Conservation (phyloP, 495 filamentous ascomycete genomes). For the Aspergillus sparsus region DNA sequence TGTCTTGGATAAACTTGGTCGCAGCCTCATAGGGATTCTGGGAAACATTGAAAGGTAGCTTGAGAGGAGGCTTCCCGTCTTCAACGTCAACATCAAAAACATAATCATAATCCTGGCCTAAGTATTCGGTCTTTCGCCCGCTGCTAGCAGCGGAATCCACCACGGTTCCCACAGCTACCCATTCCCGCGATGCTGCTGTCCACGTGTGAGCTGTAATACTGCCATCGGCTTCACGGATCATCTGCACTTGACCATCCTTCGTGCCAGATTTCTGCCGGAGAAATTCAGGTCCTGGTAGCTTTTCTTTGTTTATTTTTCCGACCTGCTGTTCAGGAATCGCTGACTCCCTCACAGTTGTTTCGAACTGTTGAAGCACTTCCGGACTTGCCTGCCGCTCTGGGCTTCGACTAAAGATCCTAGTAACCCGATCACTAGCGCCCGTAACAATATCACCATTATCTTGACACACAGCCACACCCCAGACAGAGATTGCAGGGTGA, state of each 20-base stretch:
- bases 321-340: conserved; percentile 84
- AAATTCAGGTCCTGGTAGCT: conserved; percentile 83
- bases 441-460: conserved; percentile 89
- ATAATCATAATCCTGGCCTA: conserved; percentile 92
- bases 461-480: conserved; percentile 78
- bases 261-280: conserved; percentile 75
- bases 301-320: conserved; percentile 82
- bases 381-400: conserved; percentile 66
- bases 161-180: conserved; percentile 89
- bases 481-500: conserved; percentile 95
- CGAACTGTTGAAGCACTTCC: conserved; percentile 65
- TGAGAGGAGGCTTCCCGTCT: conserved; percentile 90
- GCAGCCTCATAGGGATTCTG: conserved; percentile 94
- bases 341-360: conserved; percentile 76
- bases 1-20: conserved; percentile 85
- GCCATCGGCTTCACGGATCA: conserved; percentile 79
- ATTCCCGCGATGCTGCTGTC: conserved; percentile 66
- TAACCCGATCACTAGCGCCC: conserved; percentile 86
- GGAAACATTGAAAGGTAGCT: conserved; percentile 88
- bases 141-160: conserved; percentile 86
- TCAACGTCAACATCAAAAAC: conserved; percentile 98
- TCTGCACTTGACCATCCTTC: conserved; percentile 91
- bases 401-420: conserved; percentile 80
- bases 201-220: conserved; percentile 80
- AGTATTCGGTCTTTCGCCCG: conserved; percentile 68